Conservation (phyloP, 441 rosid species). For the Eutrema salsugineum region DNA sequence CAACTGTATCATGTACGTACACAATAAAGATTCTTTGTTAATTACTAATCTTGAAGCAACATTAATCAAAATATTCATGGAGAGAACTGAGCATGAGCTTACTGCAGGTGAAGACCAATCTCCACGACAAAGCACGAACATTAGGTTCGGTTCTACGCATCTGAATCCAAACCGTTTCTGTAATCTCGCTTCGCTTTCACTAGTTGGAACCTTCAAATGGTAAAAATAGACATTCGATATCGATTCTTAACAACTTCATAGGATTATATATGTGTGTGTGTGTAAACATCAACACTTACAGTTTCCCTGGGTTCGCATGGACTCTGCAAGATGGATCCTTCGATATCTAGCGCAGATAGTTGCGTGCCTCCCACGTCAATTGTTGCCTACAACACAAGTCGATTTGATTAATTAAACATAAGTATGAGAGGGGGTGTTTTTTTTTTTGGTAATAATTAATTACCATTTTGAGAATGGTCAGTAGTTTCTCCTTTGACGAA, state of each 20-base stretch:
- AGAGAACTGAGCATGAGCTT: slow-evolving; percentile 8
- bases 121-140: slow-evolving; percentile 92
- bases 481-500: slow-evolving; percentile 69
- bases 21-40: not conserved
- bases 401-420: not conserved
- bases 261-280: not conserved
- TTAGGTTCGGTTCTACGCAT: slow-evolving; percentile 79
- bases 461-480: slow-evolving; percentile 80
- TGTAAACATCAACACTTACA: slow-evolving; percentile 39
- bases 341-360: slow-evolving; percentile 79
- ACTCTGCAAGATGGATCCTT: slow-evolving; percentile 83
- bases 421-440: not conserved
- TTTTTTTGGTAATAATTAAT: not conserved
- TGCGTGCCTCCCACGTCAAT: slow-evolving; percentile 82
- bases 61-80: not conserved
- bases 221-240: not conserved
- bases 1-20: slow-evolving; percentile 44
- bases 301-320: slow-evolving; percentile 49
- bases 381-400: slow-evolving; percentile 51
- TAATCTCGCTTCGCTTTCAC: slow-evolving; percentile 67
- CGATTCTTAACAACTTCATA: not conserved
- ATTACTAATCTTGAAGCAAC: not conserved
- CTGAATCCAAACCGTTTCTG: slow-evolving; percentile 69
- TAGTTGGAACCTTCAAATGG: slow-evolving; percentile 42
- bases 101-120: slow-evolving; percentile 57